A percentile compares a stretch with the other conserved stretches of the same genome.
Evolutionary conservation across 176 grass and related monocot genomes (phyloP).

Genomic region (Metroxylon sagu): DNA sequence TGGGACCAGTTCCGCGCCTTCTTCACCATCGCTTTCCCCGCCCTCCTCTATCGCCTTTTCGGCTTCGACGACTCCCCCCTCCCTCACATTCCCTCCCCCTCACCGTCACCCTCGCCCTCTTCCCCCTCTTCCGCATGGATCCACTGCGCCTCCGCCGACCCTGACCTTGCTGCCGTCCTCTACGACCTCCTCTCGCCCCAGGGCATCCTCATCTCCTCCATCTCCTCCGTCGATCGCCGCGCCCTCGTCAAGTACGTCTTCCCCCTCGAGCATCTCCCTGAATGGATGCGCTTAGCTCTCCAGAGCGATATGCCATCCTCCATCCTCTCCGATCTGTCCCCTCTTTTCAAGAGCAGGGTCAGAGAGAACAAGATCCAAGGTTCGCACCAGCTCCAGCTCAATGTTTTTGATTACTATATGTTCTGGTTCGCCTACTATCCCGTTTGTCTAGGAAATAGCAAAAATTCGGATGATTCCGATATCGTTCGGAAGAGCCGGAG

Average conservation of each 20-base stretch:
- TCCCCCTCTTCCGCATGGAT: conserved; percentile 45
- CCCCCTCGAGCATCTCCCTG: conserved; percentile 63
- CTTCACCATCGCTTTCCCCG: conserved; percentile 59
- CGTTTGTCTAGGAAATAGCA: conserved; percentile 26
- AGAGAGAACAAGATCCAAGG: conserved; percentile 30
- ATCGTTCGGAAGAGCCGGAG: conserved; percentile 4
- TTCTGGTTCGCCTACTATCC: conserved; percentile 96
- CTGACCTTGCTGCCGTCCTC: conserved; percentile 30
- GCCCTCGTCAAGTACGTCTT: conserved; percentile 57
- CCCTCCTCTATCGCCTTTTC: background rate
- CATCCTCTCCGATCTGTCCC: conserved; percentile 27
- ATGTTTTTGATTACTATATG: conserved; percentile 73
- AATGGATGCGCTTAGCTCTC: conserved; percentile 52
- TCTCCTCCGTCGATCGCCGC: conserved; percentile 41
- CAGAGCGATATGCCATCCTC: conserved; percentile 16
- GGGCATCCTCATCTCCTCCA: conserved; percentile 55
- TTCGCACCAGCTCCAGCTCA: conserved; percentile 48
- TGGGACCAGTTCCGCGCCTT: conserved; percentile 55
- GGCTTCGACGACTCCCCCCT: conserved; percentile 6
- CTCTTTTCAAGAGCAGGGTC: conserved; percentile 42
- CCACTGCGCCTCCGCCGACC: conserved; percentile 34
- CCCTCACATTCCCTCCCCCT: conserved; percentile 7
- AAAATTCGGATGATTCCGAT: background rate
- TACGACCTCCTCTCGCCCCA: conserved; percentile 42
- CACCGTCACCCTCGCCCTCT: conserved; percentile 32